Conservation (phyloP, 139 green algal genomes). For the Chlamydomonas sphaeroides region DNA sequence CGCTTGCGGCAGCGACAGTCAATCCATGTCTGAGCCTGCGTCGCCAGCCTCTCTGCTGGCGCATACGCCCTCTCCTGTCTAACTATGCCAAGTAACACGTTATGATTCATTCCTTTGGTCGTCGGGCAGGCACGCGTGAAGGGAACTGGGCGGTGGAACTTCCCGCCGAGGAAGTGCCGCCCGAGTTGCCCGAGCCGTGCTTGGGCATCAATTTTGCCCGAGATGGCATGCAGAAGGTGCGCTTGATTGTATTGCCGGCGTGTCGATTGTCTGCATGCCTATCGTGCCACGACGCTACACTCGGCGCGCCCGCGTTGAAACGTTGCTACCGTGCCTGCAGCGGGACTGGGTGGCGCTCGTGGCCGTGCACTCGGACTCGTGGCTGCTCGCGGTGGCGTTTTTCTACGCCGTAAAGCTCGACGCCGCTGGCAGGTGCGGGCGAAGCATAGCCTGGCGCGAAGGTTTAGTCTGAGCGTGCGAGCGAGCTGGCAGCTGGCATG, state of each 20-base stretch:
- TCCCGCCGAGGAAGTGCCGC: constrained; percentile 96
- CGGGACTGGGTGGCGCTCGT: constrained; percentile 97
- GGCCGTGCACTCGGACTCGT: constrained; percentile 96
- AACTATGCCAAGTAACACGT: too few relatives aligned
- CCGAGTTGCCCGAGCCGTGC: constrained; percentile 97
- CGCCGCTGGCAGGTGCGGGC: constrained; percentile 67
- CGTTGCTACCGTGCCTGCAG: constrained; percentile 21
- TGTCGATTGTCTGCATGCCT: too few relatives aligned
- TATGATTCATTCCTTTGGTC: too few relatives aligned
- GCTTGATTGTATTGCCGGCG: too few relatives aligned
- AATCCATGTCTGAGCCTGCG: too few relatives aligned
- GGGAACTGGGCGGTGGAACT: constrained; percentile 91
- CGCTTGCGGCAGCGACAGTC: too few relatives aligned
- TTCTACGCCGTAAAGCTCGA: constrained; percentile 96
- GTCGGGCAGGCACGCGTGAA: constrained; percentile 73
- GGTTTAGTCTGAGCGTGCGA: background rate
- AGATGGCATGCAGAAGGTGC: constrained; percentile 85
- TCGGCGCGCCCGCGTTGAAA: too few relatives aligned
- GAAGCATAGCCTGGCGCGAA: too few relatives aligned
- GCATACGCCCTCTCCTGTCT: too few relatives aligned
- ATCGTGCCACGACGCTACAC: too few relatives aligned
- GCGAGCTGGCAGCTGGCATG: too few relatives aligned
- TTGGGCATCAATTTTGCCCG: constrained; percentile 98
- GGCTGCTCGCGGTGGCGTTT: constrained; percentile 95
- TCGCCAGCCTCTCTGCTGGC: too few relatives aligned